Conservation (phyloP, 2,329 filamentous ascomycete genomes). For the Aspergillus thermomutatus region DNA sequence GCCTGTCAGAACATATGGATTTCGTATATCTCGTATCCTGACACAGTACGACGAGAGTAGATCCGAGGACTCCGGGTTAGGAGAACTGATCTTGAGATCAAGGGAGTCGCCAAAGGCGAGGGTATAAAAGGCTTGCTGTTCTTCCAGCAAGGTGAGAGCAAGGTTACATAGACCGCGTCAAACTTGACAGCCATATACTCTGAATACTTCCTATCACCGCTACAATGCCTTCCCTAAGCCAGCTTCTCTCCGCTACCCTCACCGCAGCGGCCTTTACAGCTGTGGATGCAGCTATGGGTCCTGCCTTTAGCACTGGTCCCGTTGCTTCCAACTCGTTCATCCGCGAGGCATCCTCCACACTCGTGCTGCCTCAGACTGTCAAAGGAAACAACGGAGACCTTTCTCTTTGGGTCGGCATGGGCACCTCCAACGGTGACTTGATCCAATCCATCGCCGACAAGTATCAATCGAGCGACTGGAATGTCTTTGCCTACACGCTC, state of each 20-base stretch:
- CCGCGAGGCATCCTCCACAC: slow-evolving; percentile 43
- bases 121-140: neutral
- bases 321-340: slow-evolving; percentile 42
- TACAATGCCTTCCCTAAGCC: slow-evolving; percentile 13
- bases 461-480: slow-evolving; percentile 35
- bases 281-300: slow-evolving; percentile 28
- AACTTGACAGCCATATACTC: neutral
- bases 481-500: slow-evolving; percentile 34
- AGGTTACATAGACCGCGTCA: neutral
- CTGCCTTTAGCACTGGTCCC: slow-evolving; percentile 45
- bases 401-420: slow-evolving; percentile 50
- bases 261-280: slow-evolving; percentile 11
- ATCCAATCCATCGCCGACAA: slow-evolving; percentile 49
- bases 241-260: slow-evolving; percentile 14
- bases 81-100: neutral
- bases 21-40: neutral
- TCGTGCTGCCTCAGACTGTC: too few species aligned
- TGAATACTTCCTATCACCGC: neutral
- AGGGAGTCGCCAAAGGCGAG: neutral
- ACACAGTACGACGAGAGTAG: neutral
- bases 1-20: neutral
- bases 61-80: neutral
- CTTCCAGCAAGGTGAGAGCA: neutral
- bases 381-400: slow-evolving; percentile 36
- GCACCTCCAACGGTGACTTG: slow-evolving; percentile 46